A percentile compares a stretch with the other conserved stretches of the same genome.
Evolutionary conservation across 257 asterid species (phyloP).

Genomic region (Phtheirospermum japonicum): DNA sequence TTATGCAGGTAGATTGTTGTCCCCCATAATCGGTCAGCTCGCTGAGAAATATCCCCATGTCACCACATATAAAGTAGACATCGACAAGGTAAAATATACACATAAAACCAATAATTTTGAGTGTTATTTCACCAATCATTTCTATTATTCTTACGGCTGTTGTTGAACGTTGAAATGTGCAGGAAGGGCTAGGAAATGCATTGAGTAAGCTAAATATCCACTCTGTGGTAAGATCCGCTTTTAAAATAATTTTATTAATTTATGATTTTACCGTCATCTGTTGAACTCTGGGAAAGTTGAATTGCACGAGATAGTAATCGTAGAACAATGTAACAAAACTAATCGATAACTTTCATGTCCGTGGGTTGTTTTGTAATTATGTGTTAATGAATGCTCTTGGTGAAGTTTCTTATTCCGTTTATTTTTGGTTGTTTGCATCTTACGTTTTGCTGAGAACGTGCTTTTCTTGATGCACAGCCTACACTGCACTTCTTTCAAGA

Average conservation of each 20-base stretch:
- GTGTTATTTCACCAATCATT: not conserved
- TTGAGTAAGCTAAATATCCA: slow-evolving; percentile 57
- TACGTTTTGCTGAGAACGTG: slow-evolving; percentile 22
- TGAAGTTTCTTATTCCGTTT: not conserved
- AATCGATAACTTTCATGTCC: not conserved
- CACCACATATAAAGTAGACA: slow-evolving; percentile 81
- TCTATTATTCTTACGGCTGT: slow-evolving; percentile 8
- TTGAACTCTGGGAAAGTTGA: slow-evolving; percentile 2
- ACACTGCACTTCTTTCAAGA: slow-evolving; percentile 83
- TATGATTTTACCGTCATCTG: slow-evolving; percentile 6
- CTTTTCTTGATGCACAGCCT: slow-evolving; percentile 62
- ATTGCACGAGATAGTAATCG: not conserved
- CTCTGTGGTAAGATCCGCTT: slow-evolving; percentile 57
- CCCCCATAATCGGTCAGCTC: slow-evolving; percentile 78
- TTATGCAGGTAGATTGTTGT: slow-evolving; percentile 67
- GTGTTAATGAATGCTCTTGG: too few species aligned
- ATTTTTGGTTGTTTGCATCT: slow-evolving; percentile 1
- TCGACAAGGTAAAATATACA: slow-evolving; percentile 61
- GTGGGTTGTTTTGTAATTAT: not conserved
- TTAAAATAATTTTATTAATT: too few species aligned
- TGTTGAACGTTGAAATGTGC: slow-evolving; percentile 38
- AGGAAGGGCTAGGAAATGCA: slow-evolving; percentile 69
- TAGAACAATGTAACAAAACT: not conserved
- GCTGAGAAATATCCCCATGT: slow-evolving; percentile 91
- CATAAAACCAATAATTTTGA: not conserved